Conservation (phyloP, 1,284 basidiomycete genomes). For the Pseudozyma pruni region DNA sequence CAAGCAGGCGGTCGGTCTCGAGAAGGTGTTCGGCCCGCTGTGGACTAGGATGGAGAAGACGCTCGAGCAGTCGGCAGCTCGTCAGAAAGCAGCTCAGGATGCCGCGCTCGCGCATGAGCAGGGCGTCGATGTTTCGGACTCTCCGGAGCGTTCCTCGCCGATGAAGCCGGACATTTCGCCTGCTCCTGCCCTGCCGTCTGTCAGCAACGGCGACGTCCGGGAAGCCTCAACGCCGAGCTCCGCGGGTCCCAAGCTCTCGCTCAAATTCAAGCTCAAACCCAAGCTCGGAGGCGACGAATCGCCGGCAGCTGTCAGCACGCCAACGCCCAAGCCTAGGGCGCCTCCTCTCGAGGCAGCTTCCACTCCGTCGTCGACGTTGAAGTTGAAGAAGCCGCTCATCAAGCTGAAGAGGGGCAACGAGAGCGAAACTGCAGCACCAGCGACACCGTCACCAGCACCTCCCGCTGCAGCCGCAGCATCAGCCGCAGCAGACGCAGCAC, state of each 20-base stretch:
- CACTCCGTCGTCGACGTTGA: constrained; percentile 16
- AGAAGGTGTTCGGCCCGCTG: constrained; percentile 86
- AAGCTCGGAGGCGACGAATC: constrained; percentile 24
- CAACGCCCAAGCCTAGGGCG: constrained; percentile 16
- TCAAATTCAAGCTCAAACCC: constrained; percentile 45
- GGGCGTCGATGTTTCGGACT: constrained; percentile 6
- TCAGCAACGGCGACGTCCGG: constrained; percentile 5
- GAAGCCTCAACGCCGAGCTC: constrained; percentile 30
- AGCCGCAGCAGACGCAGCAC: not conserved
- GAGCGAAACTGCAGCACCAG: constrained; percentile 11
- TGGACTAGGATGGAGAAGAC: constrained; percentile 70
- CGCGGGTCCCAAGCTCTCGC: constrained; percentile 28
- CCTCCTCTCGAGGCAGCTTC: constrained; percentile 7
- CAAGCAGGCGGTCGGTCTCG: constrained; percentile 80
- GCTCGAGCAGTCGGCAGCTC: constrained; percentile 65
- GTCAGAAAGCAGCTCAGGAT: constrained; percentile 48
- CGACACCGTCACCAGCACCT: constrained; percentile 13
- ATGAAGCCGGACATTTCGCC: constrained; percentile 18
- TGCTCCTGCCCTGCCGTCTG: not conserved
- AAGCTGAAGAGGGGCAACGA: constrained; percentile 43
- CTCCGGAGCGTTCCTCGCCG: constrained; percentile 29
- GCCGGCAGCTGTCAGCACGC: constrained; percentile 24
- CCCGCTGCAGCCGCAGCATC: constrained; percentile 1
- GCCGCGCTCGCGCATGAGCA: constrained; percentile 34
- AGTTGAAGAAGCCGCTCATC: constrained; percentile 51